Conservation (phyloP, 352 stramenopile species). For the Pythium volutum region DNA sequence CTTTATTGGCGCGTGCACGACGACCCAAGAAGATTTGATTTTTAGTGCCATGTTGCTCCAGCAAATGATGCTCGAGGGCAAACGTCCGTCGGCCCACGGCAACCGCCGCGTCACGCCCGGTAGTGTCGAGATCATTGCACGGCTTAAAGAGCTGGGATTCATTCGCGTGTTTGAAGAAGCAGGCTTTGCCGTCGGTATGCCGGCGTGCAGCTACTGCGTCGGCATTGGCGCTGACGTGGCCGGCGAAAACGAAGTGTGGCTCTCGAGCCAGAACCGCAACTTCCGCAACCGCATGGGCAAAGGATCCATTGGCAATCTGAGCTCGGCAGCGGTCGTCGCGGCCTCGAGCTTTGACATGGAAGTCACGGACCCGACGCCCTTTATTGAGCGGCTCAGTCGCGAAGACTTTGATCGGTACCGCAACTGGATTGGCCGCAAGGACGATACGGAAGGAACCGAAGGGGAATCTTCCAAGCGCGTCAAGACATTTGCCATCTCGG, state of each 20-base stretch:
- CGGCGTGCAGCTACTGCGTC: slow-evolving; percentile 79
- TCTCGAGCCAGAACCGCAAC: slow-evolving; percentile 83
- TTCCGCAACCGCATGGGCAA: slow-evolving; percentile 85
- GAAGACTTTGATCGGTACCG: slow-evolving; percentile 80
- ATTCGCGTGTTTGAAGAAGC: slow-evolving; percentile 76
- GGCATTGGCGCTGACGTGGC: slow-evolving; percentile 79
- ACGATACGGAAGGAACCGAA: slow-evolving; percentile 18
- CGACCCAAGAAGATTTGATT: slow-evolving; percentile 79
- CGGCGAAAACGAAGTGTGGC: slow-evolving; percentile 70
- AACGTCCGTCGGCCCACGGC: slow-evolving; percentile 42
- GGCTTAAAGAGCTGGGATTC: slow-evolving; percentile 59
- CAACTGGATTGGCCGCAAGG: slow-evolving; percentile 54
- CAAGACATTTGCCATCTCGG: slow-evolving; percentile 35
- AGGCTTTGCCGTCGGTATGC: slow-evolving; percentile 73
- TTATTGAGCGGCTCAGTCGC: slow-evolving; percentile 59
- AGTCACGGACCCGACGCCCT: slow-evolving; percentile 62
- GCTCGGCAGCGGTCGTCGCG: slow-evolving; percentile 61
- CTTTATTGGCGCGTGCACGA: slow-evolving; percentile 83
- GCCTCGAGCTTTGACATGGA: slow-evolving; percentile 80
- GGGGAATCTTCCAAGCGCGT: slow-evolving; percentile 6
- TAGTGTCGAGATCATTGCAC: slow-evolving; percentile 70
- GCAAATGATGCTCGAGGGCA: slow-evolving; percentile 65
- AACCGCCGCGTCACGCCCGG: slow-evolving; percentile 71
- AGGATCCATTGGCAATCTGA: slow-evolving; percentile 76
- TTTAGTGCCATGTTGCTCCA: slow-evolving; percentile 72